phyloP scores from a whole-genome alignment of 441 rosid genomes.

The Euphorbia schlechtendalii region DNA sequence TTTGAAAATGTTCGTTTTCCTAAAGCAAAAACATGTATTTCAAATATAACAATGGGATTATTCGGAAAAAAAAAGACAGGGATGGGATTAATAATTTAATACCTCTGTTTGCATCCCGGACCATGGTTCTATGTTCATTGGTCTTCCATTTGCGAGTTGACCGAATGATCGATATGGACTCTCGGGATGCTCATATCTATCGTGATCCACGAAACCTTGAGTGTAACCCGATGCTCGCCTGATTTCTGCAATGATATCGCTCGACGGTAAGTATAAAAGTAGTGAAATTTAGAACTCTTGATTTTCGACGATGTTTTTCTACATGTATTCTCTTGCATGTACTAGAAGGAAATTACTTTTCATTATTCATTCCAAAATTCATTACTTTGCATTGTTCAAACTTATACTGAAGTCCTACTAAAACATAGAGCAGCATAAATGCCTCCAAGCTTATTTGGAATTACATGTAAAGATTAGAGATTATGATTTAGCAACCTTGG shows the following conservation, averaged over 20 bases:
- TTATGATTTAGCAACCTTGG: constrained; percentile 44
- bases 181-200: constrained; percentile 60
- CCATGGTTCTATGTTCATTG: constrained; percentile 71
- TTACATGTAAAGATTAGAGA: background rate
- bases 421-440: background rate
- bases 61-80: background rate
- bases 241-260: constrained; percentile 53
- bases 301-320: background rate
- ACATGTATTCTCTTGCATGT: background rate
- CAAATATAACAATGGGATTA: background rate
- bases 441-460: background rate
- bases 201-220: constrained; percentile 57
- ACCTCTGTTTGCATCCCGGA: constrained; percentile 86
- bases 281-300: background rate
- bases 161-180: constrained; percentile 78
- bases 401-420: background rate
- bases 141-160: constrained; percentile 63
- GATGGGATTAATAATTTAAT: too few species aligned
- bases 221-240: constrained; percentile 48
- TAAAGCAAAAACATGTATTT: constrained; percentile 11
- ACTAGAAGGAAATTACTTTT: constrained; percentile 1
- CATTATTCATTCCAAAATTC: background rate
- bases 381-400: background rate
- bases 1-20: constrained; percentile 77
- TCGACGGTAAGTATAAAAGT: constrained; percentile 15